Evolutionary conservation across 768 basidiomycete species (phyloP).

Genomic region (Crepidotus variabilis): DNA sequence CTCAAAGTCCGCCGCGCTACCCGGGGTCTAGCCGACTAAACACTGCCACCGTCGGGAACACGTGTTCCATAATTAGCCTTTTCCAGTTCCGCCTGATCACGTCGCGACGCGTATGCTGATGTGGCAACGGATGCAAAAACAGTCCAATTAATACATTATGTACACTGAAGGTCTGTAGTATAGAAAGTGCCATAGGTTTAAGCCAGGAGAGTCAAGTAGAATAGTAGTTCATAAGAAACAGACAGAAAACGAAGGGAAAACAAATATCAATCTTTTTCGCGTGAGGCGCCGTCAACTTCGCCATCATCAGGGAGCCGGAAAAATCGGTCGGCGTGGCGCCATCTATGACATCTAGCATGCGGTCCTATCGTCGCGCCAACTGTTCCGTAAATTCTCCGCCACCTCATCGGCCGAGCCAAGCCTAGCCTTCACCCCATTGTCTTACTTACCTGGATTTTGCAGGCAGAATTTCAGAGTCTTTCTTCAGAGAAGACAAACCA

Average conservation of each 20-base stretch:
- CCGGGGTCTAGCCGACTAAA: slow-evolving; percentile 21
- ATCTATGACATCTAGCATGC: not conserved
- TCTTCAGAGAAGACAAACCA: not conserved
- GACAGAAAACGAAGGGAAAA: too few relatives aligned
- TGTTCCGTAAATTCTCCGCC: not conserved
- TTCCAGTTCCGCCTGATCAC: slow-evolving; percentile 8
- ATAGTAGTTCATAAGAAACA: too few relatives aligned
- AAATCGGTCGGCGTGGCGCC: not conserved
- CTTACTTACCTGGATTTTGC: slow-evolving; percentile 7
- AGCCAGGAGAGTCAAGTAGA: too few relatives aligned
- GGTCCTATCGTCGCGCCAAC: not conserved
- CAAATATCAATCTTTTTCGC: too few relatives aligned
- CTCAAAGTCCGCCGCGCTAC: slow-evolving; percentile 12
- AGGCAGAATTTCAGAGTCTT: slow-evolving; percentile 6
- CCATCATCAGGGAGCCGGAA: not conserved
- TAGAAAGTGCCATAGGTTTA: too few relatives aligned
- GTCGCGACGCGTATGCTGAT: not conserved
- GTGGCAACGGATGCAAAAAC: not conserved
- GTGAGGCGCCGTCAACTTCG: too few relatives aligned
- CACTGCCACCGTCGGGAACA: slow-evolving; percentile 30
- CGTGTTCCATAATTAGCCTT: slow-evolving; percentile 23
- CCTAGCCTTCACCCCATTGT: not conserved
- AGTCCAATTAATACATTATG: not conserved
- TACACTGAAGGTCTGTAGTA: not conserved
- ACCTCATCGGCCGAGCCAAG: not conserved